Evolutionary conservation across 257 asterid genomes (phyloP), one percentile per base, ranked within the genome.

Genomic region (Haberlea rhodopensis): DNA sequence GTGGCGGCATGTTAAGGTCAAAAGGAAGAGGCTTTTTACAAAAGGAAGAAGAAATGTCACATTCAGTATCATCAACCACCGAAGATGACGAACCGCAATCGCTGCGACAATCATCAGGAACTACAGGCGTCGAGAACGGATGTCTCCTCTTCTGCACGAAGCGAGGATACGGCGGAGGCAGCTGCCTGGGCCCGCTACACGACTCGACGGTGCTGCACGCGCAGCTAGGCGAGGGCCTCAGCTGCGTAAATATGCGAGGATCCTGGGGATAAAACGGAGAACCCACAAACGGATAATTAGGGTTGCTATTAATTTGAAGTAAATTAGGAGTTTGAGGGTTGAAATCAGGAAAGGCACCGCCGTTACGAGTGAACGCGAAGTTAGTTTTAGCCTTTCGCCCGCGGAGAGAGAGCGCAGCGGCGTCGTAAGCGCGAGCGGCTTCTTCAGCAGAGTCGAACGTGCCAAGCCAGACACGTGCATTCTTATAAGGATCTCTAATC

Each of bases 151-250:
- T 65, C 74, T 74, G 74, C 67, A 4, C 6, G 7, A 40, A 40
- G 49, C 19, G 7, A 1, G 49, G 13, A 40, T 4, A 76, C 24
- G 70, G 72, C 23, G 63, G 64, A 19, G 66, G 60, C 70, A 8
- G 75, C 43, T 74, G 85, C 63, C 80, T 72, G 1, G 95, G 95
- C 19, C 95, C 88, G 56, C 92, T 84, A 52, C 85, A 85, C 1
- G 89, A 82, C 71, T 87, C 95, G 21, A 87, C 92, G 40, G 95
- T 84, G 74, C 86, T 82, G 80, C 91, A 84, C 89, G 85, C 73
- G 29, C 89, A 73, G 80, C 95, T 87, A 0, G 85, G 75, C 0
- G 95, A 72, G 4, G 92, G 92, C 67, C 95, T 75, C 66, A 76
- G 77, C 53, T 57, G 84, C 3, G 81, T 72, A 22, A 80, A 67